Percentiles rank a stretch among this genome's conserved stretches.
These are phyloP conservation scores for Micractinium conductrix DNA, from an alignment of 139 green algal genomes.

Conservation along the genomic window DNA sequence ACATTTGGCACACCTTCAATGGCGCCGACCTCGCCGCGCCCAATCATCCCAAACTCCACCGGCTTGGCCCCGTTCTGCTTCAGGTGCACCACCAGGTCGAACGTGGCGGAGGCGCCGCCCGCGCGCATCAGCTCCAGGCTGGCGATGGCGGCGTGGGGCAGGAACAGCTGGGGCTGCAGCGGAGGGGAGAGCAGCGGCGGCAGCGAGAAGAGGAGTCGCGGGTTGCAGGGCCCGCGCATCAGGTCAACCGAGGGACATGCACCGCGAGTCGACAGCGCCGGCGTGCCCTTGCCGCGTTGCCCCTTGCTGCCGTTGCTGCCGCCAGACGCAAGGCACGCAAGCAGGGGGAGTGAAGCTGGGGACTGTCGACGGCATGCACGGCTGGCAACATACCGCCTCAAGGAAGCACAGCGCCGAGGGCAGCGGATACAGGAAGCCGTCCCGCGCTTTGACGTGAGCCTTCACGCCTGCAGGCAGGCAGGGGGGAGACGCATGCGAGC, in stretches of 20 bases:
- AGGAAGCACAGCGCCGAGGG: slow-evolving; percentile 46
- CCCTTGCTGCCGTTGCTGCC: not conserved
- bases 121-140: slow-evolving; percentile 47
- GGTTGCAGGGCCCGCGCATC: not conserved
- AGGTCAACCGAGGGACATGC: not conserved
- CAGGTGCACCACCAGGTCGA: slow-evolving; percentile 51
- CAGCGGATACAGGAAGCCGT: slow-evolving; percentile 47
- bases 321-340: not conserved
- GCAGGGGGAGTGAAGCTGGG: not conserved
- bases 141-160: slow-evolving; percentile 34
- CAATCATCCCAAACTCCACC: slow-evolving; percentile 46
- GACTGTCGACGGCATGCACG: not conserved
- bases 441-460: slow-evolving; percentile 40
- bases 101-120: slow-evolving; percentile 48
- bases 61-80: not conserved
- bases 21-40: slow-evolving; percentile 14
- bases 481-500: no score
- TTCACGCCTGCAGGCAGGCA: slow-evolving; percentile 15
- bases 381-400: slow-evolving; percentile 17
- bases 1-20: slow-evolving; percentile 26
- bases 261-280: not conserved
- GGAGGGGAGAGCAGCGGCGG: not conserved
- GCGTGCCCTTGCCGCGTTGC: not conserved
- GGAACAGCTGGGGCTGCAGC: slow-evolving; percentile 49
- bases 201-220: not conserved